Percentiles rank a stretch among this genome's conserved stretches.
phyloP scores from a whole-genome alignment of 2,329 filamentous ascomycete genomes.

The Neocucurbitaria cava region DNA sequence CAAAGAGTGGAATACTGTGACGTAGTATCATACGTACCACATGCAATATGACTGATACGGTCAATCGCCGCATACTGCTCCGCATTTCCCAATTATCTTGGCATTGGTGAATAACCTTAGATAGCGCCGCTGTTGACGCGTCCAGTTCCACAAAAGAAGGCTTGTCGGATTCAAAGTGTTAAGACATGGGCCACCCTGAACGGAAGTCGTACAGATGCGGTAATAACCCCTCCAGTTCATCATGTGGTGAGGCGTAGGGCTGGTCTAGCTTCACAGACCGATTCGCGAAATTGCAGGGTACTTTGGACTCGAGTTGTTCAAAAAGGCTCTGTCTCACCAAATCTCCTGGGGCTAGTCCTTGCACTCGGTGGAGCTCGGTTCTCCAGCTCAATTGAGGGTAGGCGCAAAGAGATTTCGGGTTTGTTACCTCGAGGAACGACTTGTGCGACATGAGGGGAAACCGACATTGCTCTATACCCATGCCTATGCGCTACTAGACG shows the following conservation, averaged over 20 bases:
- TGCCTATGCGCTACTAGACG: neutral
- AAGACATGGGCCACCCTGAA: slow-evolving; percentile 19
- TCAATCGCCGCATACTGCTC: neutral
- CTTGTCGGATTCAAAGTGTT: slow-evolving; percentile 18
- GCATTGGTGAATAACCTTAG: neutral
- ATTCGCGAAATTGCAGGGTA: slow-evolving; percentile 2
- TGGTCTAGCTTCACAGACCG: neutral
- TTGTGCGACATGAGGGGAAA: neutral
- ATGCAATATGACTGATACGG: slow-evolving; percentile 14
- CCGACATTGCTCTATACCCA: neutral
- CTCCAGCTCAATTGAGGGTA: slow-evolving; percentile 5
- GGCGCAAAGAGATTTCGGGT: neutral
- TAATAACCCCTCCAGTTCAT: slow-evolving; percentile 1
- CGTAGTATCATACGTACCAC: slow-evolving; percentile 1
- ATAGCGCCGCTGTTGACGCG: slow-evolving; percentile 11
- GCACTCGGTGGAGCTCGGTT: neutral
- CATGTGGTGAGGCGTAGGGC: slow-evolving; percentile 7
- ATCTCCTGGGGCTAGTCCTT: neutral
- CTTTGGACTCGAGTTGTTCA: too few species aligned
- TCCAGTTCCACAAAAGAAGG: slow-evolving; percentile 18
- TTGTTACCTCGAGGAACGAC: neutral
- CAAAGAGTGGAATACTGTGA: neutral
- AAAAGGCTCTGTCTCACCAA: neutral
- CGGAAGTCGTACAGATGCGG: neutral
- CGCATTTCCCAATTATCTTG: neutral